Evolutionary conservation across 2,329 filamentous ascomycete genomes (phyloP).

Genomic region (Neofusicoccum umdonicola): DNA sequence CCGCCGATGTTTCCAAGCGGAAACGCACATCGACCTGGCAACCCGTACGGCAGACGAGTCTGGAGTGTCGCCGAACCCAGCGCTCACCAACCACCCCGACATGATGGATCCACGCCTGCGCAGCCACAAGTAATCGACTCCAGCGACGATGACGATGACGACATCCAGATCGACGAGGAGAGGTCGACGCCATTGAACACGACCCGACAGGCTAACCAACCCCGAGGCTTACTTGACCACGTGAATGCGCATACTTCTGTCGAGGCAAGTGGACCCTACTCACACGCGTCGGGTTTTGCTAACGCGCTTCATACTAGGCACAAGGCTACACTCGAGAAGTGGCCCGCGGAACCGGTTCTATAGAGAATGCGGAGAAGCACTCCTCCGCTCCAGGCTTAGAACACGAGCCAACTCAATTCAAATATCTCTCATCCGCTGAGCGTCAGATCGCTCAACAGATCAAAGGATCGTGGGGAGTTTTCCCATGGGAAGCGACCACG

Average conservation of each 20-base stretch:
- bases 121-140: neutral
- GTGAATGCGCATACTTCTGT: neutral
- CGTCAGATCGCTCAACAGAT: neutral
- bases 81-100: neutral
- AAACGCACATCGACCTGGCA: slow-evolving; percentile 7
- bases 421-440: neutral
- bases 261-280: neutral
- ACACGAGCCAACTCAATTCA: neutral
- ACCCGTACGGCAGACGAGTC: slow-evolving; percentile 2
- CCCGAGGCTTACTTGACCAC: neutral
- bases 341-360: neutral
- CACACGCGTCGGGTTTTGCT: neutral
- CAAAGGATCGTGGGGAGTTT: neutral
- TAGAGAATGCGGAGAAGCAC: neutral
- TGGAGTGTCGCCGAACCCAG: neutral
- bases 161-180: slow-evolving; percentile 1
- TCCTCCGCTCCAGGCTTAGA: neutral
- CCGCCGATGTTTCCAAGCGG: slow-evolving; percentile 1
- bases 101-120: neutral
- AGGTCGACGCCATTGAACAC: neutral
- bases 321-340: neutral
- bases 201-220: neutral
- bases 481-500: neutral
- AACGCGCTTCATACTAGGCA: neutral
- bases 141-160: slow-evolving; percentile 1